Evolutionary conservation across 306 rosid genomes (phyloP).

Genomic region (Cotoneaster glaucophyllus): DNA sequence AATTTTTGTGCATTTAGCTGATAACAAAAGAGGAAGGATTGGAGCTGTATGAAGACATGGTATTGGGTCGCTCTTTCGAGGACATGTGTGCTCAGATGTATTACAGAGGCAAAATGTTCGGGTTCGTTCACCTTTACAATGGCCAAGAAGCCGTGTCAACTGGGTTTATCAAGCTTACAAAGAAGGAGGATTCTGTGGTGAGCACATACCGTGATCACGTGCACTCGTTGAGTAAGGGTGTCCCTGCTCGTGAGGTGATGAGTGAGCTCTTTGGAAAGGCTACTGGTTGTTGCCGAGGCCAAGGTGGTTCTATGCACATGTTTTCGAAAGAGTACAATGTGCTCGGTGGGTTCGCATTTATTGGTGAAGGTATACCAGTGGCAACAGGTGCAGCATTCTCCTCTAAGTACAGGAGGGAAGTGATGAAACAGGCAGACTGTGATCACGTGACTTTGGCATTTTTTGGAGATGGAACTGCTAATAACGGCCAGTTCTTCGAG

Average conservation of each 20-base stretch:
- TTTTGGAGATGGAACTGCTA: constrained; percentile 94
- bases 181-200: constrained; percentile 68
- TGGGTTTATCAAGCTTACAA: constrained; percentile 84
- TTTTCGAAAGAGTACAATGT: constrained; percentile 84
- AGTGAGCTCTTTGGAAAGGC: constrained; percentile 98
- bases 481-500: constrained; percentile 94
- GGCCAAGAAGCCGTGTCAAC: constrained; percentile 99
- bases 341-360: constrained; percentile 95
- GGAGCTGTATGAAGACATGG: constrained; percentile 89
- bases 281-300: constrained; percentile 96
- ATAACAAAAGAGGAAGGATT: constrained; percentile 84
- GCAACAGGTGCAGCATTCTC: constrained; percentile 96
- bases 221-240: constrained; percentile 97
- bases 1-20: constrained; percentile 44
- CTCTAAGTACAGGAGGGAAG: constrained; percentile 81
- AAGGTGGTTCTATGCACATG: constrained; percentile 99
- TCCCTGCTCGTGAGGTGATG: constrained; percentile 85
- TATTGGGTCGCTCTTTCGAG: constrained; percentile 83
- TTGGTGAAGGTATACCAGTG: constrained; percentile 97
- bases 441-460: constrained; percentile 83
- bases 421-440: constrained; percentile 53
- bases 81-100: constrained; percentile 99
- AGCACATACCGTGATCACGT: constrained; percentile 98
- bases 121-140: constrained; percentile 96
- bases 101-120: constrained; percentile 94